Conservation (phyloP, 1,139 yeast species). For the Zygosaccharomyces pseudobailii region DNA sequence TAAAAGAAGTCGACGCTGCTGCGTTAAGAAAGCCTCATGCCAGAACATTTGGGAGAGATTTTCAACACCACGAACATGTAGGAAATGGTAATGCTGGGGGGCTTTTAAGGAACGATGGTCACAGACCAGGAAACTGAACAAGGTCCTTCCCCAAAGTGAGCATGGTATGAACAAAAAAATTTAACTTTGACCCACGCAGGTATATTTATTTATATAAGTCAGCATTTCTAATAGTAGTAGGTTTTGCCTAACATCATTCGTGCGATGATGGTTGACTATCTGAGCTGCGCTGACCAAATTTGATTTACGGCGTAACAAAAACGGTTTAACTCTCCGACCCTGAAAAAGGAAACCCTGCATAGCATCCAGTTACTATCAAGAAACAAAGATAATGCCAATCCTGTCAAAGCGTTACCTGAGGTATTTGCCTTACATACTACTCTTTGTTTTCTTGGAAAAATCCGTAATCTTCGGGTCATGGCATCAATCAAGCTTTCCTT, state of each 20-base stretch:
- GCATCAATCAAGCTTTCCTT: constrained; percentile 3
- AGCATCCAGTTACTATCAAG: not conserved
- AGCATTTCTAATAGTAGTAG: no score
- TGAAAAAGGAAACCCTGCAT: not conserved
- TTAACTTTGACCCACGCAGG: no score
- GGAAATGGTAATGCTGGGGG: constrained; percentile 12
- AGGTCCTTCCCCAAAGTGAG: constrained; percentile 22
- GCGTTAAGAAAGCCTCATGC: constrained; percentile 25
- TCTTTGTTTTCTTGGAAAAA: constrained; percentile 2
- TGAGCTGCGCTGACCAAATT: not conserved
- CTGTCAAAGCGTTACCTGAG: constrained; percentile 7
- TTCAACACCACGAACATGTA: constrained; percentile 24
- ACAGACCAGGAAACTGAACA: constrained; percentile 18
- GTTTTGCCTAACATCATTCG: no score
- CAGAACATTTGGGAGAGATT: constrained; percentile 11
- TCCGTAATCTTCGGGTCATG: constrained; percentile 1
- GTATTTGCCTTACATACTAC: constrained; percentile 4
- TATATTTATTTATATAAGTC: not conserved
- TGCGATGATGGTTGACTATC: not conserved
- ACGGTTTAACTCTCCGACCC: not conserved
- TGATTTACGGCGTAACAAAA: not conserved
- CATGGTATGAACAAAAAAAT: not conserved
- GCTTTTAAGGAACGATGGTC: constrained; percentile 19
- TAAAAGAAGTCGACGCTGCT: constrained; percentile 16
- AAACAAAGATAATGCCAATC: not conserved